Conservation (phyloP, 352 stramenopile genomes). For the Aphanomyces astaci region DNA sequence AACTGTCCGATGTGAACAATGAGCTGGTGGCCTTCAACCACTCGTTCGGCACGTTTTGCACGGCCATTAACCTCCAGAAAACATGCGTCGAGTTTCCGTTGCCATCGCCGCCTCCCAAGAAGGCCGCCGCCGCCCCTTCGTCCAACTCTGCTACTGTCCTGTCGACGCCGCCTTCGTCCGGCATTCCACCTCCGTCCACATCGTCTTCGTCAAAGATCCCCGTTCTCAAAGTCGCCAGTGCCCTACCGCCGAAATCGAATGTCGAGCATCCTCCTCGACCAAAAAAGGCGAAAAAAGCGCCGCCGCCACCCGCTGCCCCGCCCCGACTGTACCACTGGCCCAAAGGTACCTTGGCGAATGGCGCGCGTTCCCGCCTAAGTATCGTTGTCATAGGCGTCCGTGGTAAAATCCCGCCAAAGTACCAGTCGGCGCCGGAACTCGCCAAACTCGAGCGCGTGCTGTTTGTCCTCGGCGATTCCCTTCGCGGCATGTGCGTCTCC, state of each 20-base stretch:
- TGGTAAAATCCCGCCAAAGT: conserved; percentile 77
- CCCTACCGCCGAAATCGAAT: not conserved
- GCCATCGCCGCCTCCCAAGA: not conserved
- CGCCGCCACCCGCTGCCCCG: not conserved
- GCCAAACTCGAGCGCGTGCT: conserved; percentile 83
- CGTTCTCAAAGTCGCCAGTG: not conserved
- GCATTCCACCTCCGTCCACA: not conserved
- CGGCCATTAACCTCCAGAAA: conserved; percentile 63
- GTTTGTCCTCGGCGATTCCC: conserved; percentile 76
- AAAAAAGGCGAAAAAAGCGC: conserved; percentile 1
- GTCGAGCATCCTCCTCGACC: not conserved
- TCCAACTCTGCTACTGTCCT: not conserved
- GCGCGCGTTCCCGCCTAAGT: not conserved
- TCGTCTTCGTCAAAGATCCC: conserved; percentile 1
- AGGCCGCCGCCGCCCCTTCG: not conserved
- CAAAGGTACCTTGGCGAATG: conserved; percentile 40
- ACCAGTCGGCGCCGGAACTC: conserved; percentile 65
- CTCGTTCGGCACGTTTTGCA: conserved; percentile 66
- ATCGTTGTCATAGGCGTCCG: conserved; percentile 40
- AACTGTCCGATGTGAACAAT: conserved; percentile 56
- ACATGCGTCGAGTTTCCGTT: conserved; percentile 10
- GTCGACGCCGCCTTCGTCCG: not conserved
- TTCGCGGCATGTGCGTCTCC: conserved; percentile 58
- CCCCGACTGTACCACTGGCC: conserved; percentile 66
- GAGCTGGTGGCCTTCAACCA: conserved; percentile 68